Conservation (phyloP, 179 eudicot genomes). For the Spinacia oleracea region DNA sequence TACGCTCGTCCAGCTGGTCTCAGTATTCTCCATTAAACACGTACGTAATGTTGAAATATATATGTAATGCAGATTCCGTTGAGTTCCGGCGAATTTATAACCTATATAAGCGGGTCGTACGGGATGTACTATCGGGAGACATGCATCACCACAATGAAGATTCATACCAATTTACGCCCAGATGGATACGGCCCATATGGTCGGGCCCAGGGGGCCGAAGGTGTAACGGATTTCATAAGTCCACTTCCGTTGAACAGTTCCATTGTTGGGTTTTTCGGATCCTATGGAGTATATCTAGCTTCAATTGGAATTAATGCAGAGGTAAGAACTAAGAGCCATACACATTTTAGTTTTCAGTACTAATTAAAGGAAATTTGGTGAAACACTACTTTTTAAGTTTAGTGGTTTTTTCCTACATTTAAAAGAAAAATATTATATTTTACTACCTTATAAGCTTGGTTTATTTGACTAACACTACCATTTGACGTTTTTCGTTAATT, state of each 20-base stretch:
- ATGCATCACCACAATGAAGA: background rate
- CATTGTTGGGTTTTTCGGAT: slow-evolving; percentile 4
- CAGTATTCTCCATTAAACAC: too few relatives aligned
- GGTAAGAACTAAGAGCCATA: background rate
- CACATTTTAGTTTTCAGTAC: too few relatives aligned
- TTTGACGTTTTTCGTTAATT: background rate
- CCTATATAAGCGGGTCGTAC: background rate
- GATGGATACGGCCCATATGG: slow-evolving; percentile 7
- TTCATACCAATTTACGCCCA: background rate
- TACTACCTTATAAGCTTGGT: background rate
- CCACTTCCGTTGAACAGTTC: background rate
- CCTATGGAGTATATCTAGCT: background rate
- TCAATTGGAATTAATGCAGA: background rate
- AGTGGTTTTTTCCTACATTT: too few relatives aligned
- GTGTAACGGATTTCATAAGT: background rate
- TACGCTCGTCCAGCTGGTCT: too few relatives aligned
- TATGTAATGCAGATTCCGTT: background rate
- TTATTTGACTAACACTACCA: background rate
- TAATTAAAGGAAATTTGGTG: too few relatives aligned
- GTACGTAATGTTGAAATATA: background rate
- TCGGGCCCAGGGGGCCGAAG: background rate
- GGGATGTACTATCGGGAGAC: background rate
- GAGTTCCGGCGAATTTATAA: background rate
- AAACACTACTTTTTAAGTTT: too few relatives aligned
- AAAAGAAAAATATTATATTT: too few relatives aligned